Conservation (phyloP, 164 flowering plant species). For the Taxillus chinensis region DNA sequence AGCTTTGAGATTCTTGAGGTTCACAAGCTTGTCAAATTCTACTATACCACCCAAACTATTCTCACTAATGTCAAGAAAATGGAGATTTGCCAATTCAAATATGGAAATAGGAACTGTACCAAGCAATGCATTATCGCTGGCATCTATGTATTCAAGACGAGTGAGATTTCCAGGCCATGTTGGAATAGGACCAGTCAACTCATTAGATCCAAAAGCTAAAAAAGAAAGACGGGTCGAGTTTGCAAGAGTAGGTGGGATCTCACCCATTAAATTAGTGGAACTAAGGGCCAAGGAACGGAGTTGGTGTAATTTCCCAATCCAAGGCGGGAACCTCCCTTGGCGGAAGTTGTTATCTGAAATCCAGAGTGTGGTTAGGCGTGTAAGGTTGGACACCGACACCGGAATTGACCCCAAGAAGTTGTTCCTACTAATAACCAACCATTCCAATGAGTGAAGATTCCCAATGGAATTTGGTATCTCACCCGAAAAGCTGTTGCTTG, state of each 20-base stretch:
- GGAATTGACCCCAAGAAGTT: constrained; percentile 14
- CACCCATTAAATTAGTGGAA: constrained; percentile 4
- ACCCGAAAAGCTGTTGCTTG: constrained; percentile 7
- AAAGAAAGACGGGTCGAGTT: constrained; percentile 6
- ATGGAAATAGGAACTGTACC: neutral
- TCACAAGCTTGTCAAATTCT: constrained; percentile 6
- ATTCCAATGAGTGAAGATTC: constrained; percentile 7
- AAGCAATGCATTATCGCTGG: neutral
- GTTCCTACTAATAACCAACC: neutral
- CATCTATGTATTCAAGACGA: neutral
- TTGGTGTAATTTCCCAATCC: neutral
- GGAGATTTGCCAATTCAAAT: neutral
- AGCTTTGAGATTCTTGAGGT: neutral
- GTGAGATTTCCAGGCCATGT: neutral
- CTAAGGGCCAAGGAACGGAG: neutral
- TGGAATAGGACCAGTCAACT: constrained; percentile 13
- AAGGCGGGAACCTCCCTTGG: neutral
- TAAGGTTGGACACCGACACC: constrained; percentile 9
- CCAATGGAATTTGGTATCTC: constrained; percentile 17
- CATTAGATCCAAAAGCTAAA: constrained; percentile 7
- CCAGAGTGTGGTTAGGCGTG: neutral
- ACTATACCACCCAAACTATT: constrained; percentile 17
- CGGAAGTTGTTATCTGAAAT: constrained; percentile 1
- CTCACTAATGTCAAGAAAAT: neutral
- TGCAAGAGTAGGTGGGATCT: constrained; percentile 11